Percentiles rank a stretch among this genome's conserved stretches.
Conservation (phyloP, 2,329 filamentous ascomycete genomes). For the Cadophora sp. region DNA sequence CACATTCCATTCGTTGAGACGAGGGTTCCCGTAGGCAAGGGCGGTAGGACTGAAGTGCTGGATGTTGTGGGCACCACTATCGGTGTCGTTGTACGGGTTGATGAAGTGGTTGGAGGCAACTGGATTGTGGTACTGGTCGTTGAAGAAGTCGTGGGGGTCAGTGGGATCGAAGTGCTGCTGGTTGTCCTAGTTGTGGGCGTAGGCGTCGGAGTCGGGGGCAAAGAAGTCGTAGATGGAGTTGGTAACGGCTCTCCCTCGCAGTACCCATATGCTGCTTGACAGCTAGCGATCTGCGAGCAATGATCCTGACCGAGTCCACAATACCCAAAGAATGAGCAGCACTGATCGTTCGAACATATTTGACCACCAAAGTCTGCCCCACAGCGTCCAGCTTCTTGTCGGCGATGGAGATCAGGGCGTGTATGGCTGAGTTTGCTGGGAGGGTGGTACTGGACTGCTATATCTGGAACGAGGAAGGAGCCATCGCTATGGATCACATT, state of each 20-base stretch:
- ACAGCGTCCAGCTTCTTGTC: slow-evolving; percentile 14
- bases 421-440: slow-evolving; percentile 14
- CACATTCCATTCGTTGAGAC: slow-evolving; percentile 27
- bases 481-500: background rate
- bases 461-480: background rate
- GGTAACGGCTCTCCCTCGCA: slow-evolving; percentile 12
- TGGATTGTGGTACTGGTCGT: background rate
- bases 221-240: background rate
- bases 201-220: slow-evolving; percentile 11
- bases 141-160: too few relatives aligned
- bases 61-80: slow-evolving; percentile 7
- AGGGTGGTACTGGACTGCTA: background rate
- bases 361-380: slow-evolving; percentile 26
- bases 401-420: background rate
- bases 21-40: slow-evolving; percentile 10
- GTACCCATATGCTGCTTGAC: slow-evolving; percentile 12
- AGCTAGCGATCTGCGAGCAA: slow-evolving; percentile 10
- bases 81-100: background rate
- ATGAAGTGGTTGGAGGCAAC: background rate
- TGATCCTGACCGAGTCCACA: slow-evolving; percentile 23
- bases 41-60: slow-evolving; percentile 5
- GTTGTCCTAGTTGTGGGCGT: background rate
- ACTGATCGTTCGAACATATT: slow-evolving; percentile 32
- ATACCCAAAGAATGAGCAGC: slow-evolving; percentile 30
- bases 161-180: background rate